Evolutionary conservation across 352 stramenopile genomes (phyloP).

Genomic region (Phytophthora quininea): DNA sequence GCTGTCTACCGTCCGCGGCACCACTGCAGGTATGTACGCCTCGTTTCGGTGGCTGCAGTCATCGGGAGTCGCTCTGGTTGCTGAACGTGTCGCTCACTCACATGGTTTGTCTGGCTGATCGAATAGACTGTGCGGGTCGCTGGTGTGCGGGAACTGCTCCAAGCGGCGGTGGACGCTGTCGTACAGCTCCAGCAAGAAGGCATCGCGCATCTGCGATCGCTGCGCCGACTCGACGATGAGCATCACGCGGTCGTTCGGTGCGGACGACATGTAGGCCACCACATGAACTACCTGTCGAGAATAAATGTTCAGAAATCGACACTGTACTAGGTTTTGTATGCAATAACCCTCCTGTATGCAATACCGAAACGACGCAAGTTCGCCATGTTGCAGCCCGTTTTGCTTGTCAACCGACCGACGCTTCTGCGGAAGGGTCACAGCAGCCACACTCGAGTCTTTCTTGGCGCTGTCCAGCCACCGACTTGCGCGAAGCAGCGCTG

Average conservation of each 20-base stretch:
- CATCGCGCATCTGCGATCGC: conserved; percentile 76
- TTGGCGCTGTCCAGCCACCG: background rate
- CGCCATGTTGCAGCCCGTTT: background rate
- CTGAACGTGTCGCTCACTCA: background rate
- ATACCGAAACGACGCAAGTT: background rate
- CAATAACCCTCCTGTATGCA: background rate
- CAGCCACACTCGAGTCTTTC: background rate
- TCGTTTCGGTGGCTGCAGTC: conserved; percentile 1
- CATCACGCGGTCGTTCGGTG: conserved; percentile 40
- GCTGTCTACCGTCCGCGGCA: conserved; percentile 83
- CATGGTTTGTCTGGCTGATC: conserved; percentile 13
- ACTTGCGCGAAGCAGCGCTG: background rate
- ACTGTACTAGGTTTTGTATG: background rate
- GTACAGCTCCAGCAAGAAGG: conserved; percentile 81
- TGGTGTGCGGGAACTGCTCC: conserved; percentile 86
- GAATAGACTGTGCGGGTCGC: conserved; percentile 74
- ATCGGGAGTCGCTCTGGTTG: conserved; percentile 9
- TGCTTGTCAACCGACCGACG: background rate
- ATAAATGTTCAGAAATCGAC: conserved; percentile 17
- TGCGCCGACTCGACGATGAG: conserved; percentile 59
- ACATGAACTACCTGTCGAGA: conserved; percentile 1
- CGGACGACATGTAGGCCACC: conserved; percentile 21
- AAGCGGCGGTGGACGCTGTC: conserved; percentile 77
- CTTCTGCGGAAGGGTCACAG: background rate
- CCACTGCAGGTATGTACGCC: conserved; percentile 67